Evolutionary conservation across 2,329 filamentous ascomycete genomes (phyloP).

Genomic region (Talaromyces sp.): DNA sequence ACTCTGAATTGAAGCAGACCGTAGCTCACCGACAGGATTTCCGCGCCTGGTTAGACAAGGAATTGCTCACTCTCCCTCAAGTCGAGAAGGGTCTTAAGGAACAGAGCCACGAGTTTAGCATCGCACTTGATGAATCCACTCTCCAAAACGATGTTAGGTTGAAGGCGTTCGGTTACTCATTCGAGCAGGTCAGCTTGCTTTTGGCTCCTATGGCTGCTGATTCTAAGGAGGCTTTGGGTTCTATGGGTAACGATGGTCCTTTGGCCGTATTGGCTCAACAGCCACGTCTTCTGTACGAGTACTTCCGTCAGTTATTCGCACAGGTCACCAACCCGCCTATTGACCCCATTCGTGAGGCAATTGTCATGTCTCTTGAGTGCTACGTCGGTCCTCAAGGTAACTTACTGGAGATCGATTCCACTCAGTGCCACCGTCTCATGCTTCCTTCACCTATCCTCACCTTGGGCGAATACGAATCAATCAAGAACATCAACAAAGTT

Average conservation of each 20-base stretch:
- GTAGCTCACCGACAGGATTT: constrained; percentile 88
- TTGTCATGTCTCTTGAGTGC: constrained; percentile 96
- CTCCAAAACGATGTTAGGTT: constrained; percentile 83
- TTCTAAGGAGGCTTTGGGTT: constrained; percentile 93
- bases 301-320: constrained; percentile 96
- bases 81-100: constrained; percentile 62
- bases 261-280: constrained; percentile 87
- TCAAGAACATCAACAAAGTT: constrained; percentile 71
- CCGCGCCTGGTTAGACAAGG: constrained; percentile 78
- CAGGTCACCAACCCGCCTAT: constrained; percentile 98
- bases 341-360: constrained; percentile 92
- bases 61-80: constrained; percentile 76
- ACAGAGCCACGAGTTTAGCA: constrained; percentile 58
- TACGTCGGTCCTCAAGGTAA: constrained; percentile 97
- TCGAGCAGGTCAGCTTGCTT: constrained; percentile 89
- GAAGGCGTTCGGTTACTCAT: constrained; percentile 86
- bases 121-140: constrained; percentile 63
- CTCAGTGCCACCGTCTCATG: constrained; percentile 80
- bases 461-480: constrained; percentile 82
- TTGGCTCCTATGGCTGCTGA: constrained; percentile 95
- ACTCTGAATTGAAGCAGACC: constrained; percentile 83
- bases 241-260: constrained; percentile 96
- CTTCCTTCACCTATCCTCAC: constrained; percentile 86
- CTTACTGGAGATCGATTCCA: constrained; percentile 84
- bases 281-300: constrained; percentile 86